Evolutionary conservation across 2,329 filamentous ascomycete genomes (phyloP), one percentile per base, ranked within the genome.

Genomic region (Didymella sp.): DNA sequence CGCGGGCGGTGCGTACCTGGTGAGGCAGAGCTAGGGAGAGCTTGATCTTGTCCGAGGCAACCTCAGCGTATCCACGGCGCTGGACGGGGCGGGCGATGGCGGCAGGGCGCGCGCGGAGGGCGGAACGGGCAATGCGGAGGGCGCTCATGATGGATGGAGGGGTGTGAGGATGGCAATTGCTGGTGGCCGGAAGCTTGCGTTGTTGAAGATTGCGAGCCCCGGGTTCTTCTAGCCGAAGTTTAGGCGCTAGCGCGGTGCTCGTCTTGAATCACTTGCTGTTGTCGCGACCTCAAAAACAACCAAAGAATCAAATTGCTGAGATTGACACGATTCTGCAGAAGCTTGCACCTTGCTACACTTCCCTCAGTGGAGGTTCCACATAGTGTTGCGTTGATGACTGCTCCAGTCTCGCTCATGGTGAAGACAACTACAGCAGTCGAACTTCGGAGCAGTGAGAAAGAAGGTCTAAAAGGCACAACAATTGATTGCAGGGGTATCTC

Each of bases 1-100:
- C 42, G 61, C 46, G 48, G 63, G 56, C 46, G 57, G 56, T 64
- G 66, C 90, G 81, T 92, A 98, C 95, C 92, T 97, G 91, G 84
- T 98, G 94, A 83, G 95, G 95, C 73, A 99, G 90, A 79, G 91
- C 88, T 84, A 99, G 85, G 85, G 92, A 96, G 84, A 99, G 89
- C 89, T 96, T 96, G 86, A 99, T 96, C 78, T 83, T 83, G 78
- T 82, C 81, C 56, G 79, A 73, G 68, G 79, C 80, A 68, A 82
- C 80, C 71, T 82, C 81, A 71, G 81, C 95, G 80, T 99, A 99
- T 73, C 89, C 89, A 85, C 95, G 88, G 80, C 92, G 89, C 84
- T 93, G 90, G 68, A 91, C 75, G 72, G 90, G 87, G 70, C 87
- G 84, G 79, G 89, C 86, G 80, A 94, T 83, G 78, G 89, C 85